Base-by-base conservation (phyloP, 2,329 filamentous ascomycete species). In the Calonectria hongkongensis region DNA sequence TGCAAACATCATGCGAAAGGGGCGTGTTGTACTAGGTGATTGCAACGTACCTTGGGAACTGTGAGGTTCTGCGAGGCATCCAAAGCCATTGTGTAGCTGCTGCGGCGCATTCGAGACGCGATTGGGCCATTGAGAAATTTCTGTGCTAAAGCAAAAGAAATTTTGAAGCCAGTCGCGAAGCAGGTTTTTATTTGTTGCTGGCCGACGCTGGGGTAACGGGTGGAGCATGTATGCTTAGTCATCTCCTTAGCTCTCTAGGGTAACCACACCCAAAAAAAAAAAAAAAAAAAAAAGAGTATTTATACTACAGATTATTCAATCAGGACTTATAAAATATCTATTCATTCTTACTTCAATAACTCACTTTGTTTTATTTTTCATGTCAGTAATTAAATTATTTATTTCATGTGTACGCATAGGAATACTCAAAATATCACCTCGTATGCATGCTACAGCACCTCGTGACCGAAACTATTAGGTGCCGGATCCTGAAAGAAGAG, bases 1-100 rank as follows among this genome's bases (percentile, higher is more conserved):
- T 60, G 54, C 54, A 60, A 60, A 60, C 54, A 60, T 60, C 54
- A 60, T 60, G 21, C 18, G n/a, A 21, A 21, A 18, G 5, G 36
- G 54, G 6, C 10, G 33, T 2, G 25, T 9, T 18, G 54, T 18
- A 33, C 21, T 41, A 30, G 33, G 13, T 41, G 33, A 60, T 41
- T 18, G 21, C 4, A 41, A 41, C 54, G 15, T 60, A 60, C 54
- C 36, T 18, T 25, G n/a, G 7, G 18, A 21, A 18, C 18, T 47
- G 45, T 16, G 45, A 48, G 45, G 12, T 13, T 43, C 41, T 10
- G 18, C 5, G 16, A 43, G 41, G 16, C 6, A 43, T 18, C 33
- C 10, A 36, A 10, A 13, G 33, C 10, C 33, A 13, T 6, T 33
- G 6, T 41, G 39, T 10, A 8, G 39, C 15, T 13, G 43, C 18